Evolutionary conservation across 331 rosid genomes (phyloP).

Genomic region (Saraca asoca): DNA sequence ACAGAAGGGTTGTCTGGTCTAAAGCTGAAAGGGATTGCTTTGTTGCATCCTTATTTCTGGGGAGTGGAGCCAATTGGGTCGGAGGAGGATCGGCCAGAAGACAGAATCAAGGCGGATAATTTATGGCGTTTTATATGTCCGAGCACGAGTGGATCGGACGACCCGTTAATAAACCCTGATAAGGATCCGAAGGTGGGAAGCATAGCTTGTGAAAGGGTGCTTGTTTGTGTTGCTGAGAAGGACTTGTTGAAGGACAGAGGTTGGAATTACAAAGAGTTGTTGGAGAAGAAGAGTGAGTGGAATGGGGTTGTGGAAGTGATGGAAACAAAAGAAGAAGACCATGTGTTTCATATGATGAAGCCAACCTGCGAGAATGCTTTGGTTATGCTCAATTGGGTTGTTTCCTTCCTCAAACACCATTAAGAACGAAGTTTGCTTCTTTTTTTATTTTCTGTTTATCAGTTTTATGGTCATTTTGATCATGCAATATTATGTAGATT

Average conservation of each 20-base stretch:
- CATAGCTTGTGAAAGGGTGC: conserved; percentile 37
- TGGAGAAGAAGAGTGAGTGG: conserved; percentile 47
- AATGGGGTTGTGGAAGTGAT: conserved; percentile 40
- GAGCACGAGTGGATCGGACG: conserved; percentile 37
- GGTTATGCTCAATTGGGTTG: conserved; percentile 33
- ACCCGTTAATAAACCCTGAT: conserved; percentile 41
- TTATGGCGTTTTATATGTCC: conserved; percentile 47
- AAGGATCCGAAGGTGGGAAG: conserved; percentile 40
- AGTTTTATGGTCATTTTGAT: too few species aligned
- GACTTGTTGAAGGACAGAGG: conserved; percentile 47
- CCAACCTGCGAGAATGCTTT: conserved; percentile 32
- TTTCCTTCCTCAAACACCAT: conserved; percentile 31
- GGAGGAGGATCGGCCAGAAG: conserved; percentile 28
- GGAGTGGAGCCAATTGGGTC: conserved; percentile 34
- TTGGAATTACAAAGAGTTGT: conserved; percentile 36
- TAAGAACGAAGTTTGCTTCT: neutral
- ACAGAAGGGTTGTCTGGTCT: conserved; percentile 31
- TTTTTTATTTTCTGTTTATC: neutral
- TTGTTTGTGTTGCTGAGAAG: conserved; percentile 48
- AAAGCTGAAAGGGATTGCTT: conserved; percentile 30
- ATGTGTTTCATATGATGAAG: conserved; percentile 45
- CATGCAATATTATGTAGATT: too few species aligned
- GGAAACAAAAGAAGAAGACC: conserved; percentile 36
- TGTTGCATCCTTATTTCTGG: conserved; percentile 51
- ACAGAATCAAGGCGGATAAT: conserved; percentile 11